A percentile compares a stretch with the other conserved stretches of the same genome.
Conservation (phyloP, 1,139 yeast genomes). For the Taphrina communis region DNA sequence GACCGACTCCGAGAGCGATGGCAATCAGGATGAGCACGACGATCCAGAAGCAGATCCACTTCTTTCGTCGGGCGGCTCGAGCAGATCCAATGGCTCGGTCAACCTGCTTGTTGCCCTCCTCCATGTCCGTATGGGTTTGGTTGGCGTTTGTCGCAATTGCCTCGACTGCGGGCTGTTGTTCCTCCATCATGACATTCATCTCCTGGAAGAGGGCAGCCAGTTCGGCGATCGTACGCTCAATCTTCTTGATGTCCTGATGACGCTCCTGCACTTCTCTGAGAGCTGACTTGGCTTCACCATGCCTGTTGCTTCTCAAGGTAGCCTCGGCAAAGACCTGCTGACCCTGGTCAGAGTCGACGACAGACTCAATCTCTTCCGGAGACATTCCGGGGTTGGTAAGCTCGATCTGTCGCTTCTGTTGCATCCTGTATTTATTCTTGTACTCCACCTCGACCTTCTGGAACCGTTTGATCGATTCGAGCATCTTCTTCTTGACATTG, state of each 20-base stretch:
- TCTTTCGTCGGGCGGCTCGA: slow-evolving; percentile 88
- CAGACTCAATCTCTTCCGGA: slow-evolving; percentile 79
- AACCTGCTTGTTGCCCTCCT: slow-evolving; percentile 93
- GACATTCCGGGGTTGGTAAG: slow-evolving; percentile 94
- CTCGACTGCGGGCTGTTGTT: slow-evolving; percentile 88
- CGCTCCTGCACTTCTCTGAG: slow-evolving; percentile 94
- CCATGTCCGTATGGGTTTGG: slow-evolving; percentile 86
- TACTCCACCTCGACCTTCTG: slow-evolving; percentile 85
- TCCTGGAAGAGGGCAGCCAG: slow-evolving; percentile 92
- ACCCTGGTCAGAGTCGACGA: slow-evolving; percentile 81
- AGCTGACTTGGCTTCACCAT: slow-evolving; percentile 96
- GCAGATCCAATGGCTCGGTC: slow-evolving; percentile 89
- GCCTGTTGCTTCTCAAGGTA: slow-evolving; percentile 84
- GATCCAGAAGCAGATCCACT: slow-evolving; percentile 82
- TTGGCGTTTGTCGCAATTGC: slow-evolving; percentile 81
- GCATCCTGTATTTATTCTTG: slow-evolving; percentile 81
- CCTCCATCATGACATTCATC: slow-evolving; percentile 95
- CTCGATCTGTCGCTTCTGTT: slow-evolving; percentile 90
- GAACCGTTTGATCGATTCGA: slow-evolving; percentile 83
- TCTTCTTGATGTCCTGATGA: slow-evolving; percentile 92
- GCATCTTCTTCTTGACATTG: slow-evolving; percentile 81
- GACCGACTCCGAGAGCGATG: slow-evolving; percentile 40
- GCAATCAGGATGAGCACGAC: slow-evolving; percentile 48
- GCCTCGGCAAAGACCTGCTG: slow-evolving; percentile 96
- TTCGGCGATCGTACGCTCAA: slow-evolving; percentile 95